Conservation (phyloP, 1,284 basidiomycete genomes). For the Microbotryum lychnidis-dioicae region DNA sequence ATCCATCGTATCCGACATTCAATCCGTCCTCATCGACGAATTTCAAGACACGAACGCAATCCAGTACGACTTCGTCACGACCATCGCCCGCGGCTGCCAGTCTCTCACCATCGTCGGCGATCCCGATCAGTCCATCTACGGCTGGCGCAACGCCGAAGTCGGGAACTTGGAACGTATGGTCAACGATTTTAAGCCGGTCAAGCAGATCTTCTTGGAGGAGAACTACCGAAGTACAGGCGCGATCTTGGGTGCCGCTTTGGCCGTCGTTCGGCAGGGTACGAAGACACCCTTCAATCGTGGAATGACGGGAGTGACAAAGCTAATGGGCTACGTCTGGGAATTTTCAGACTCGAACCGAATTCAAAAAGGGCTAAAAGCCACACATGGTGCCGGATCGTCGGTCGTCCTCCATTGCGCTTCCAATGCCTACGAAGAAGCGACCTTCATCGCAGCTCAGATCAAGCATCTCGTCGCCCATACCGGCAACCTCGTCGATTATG, state of each 20-base stretch:
- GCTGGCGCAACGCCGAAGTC: slow-evolving; percentile 79
- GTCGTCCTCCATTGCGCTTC: slow-evolving; percentile 48
- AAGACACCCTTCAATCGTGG: no score
- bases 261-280: slow-evolving; percentile 71
- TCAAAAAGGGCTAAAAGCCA: slow-evolving; percentile 64
- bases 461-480: slow-evolving; percentile 65
- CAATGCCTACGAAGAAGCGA: slow-evolving; percentile 52
- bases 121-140: slow-evolving; percentile 87
- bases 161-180: slow-evolving; percentile 71
- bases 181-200: slow-evolving; percentile 52
- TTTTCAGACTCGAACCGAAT: slow-evolving; percentile 60
- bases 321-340: not conserved
- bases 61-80: slow-evolving; percentile 74
- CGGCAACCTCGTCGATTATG: slow-evolving; percentile 62
- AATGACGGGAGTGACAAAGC: no score
- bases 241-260: slow-evolving; percentile 65
- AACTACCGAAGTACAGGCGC: slow-evolving; percentile 79
- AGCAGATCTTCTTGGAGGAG: slow-evolving; percentile 69
- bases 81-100: slow-evolving; percentile 52
- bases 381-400: slow-evolving; percentile 55
- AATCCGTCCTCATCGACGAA: slow-evolving; percentile 80
- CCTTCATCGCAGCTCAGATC: slow-evolving; percentile 69
- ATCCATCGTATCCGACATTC: slow-evolving; percentile 55
- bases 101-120: slow-evolving; percentile 81
- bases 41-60: slow-evolving; percentile 82